Evolutionary conservation across 225 moss, liverwort and hornwort species (phyloP).

Genomic region (Pseudisothecium myosuroides): DNA sequence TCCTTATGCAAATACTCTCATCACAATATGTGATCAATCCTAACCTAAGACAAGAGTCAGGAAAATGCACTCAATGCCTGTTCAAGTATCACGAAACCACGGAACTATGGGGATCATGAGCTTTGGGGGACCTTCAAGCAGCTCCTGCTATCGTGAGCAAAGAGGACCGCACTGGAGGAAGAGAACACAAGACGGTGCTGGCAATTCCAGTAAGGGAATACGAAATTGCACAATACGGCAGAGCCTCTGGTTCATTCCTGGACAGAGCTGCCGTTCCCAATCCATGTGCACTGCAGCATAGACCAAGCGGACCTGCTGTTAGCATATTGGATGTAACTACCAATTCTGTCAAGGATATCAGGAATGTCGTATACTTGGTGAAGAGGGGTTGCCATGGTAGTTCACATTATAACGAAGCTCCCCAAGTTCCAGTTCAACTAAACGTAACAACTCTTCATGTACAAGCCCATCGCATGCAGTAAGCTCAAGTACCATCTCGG

Average conservation of each 20-base stretch:
- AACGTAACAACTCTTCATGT: neutral
- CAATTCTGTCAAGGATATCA: neutral
- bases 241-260: constrained; percentile 90
- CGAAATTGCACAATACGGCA: constrained; percentile 90
- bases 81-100: neutral
- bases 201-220: constrained; percentile 72
- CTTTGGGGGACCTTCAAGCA: neutral
- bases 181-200: constrained; percentile 39
- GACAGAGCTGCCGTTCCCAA: constrained; percentile 92
- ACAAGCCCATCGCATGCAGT: neutral
- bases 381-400: neutral
- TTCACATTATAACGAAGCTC: neutral
- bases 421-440: neutral
- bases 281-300: constrained; percentile 74
- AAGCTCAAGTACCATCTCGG: neutral
- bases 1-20: neutral
- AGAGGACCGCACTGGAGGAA: constrained; percentile 33
- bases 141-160: constrained; percentile 38
- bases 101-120: neutral
- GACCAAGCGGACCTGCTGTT: neutral
- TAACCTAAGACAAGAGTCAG: neutral
- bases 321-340: neutral
- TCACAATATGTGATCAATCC: neutral
- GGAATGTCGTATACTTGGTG: neutral
- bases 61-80: neutral